phyloP scores from a whole-genome alignment of 2,329 filamentous ascomycete genomes.

The Rugonectria rugulosa region DNA sequence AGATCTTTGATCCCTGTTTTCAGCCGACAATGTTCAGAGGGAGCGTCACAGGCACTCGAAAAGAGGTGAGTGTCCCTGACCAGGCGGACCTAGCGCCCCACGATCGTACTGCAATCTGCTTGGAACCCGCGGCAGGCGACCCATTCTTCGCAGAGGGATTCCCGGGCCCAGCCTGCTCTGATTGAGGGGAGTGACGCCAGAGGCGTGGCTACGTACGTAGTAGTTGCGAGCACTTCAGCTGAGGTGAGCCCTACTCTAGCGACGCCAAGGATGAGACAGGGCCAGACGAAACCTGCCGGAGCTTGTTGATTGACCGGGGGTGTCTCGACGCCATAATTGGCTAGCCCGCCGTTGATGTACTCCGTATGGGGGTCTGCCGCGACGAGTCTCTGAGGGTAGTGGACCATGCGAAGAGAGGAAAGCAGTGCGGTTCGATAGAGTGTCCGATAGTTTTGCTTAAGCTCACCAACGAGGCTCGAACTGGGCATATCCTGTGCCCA shows the following conservation, averaged over 20 bases:
- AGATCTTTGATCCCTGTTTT: constrained; percentile 41
- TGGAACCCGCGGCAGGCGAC: constrained; percentile 24
- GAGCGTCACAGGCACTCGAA: constrained; percentile 35
- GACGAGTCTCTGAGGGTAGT: constrained; percentile 22
- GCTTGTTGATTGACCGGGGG: constrained; percentile 41
- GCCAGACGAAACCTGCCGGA: constrained; percentile 28
- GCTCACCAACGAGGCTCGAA: constrained; percentile 26
- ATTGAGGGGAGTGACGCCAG: constrained; percentile 38
- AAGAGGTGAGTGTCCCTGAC: constrained; percentile 31
- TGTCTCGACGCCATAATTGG: constrained; percentile 37
- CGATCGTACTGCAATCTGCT: constrained; percentile 42
- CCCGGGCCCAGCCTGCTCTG: constrained; percentile 29
- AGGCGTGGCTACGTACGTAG: constrained; percentile 30
- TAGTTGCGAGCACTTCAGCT: constrained; percentile 46
- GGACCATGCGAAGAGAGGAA: constrained; percentile 12
- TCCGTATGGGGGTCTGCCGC: constrained; percentile 26
- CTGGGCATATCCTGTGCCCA: constrained; percentile 1
- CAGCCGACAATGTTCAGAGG: constrained; percentile 35
- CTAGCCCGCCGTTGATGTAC: constrained; percentile 3
- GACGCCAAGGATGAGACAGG: constrained; percentile 34
- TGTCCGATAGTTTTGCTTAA: constrained; percentile 23
- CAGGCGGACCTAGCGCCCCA: constrained; percentile 31
- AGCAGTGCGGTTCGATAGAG: neutral
- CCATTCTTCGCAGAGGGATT: constrained; percentile 31
- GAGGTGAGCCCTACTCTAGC: constrained; percentile 48